phyloP scores from a whole-genome alignment of 2,329 filamentous ascomycete species.

The Aspergillus quadricinctus region DNA sequence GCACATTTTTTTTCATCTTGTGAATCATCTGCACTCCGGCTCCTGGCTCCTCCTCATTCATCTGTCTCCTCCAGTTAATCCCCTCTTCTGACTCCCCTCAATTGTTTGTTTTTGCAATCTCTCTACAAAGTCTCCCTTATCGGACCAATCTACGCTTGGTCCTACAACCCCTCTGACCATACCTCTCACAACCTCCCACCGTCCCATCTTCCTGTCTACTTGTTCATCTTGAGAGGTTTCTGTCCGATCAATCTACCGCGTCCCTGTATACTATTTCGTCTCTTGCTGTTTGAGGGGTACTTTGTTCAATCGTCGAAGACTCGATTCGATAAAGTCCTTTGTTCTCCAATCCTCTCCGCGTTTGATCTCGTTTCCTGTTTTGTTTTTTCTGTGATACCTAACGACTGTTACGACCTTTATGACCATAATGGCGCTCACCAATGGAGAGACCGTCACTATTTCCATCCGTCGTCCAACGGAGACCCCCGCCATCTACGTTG shows the following conservation, averaged over 20 bases:
- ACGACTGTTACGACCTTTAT: conserved; percentile 19
- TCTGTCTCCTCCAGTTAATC: conserved; percentile 2
- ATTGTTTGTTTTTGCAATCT: conserved; percentile 13
- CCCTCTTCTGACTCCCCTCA: conserved; percentile 4
- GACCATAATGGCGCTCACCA: conserved; percentile 17
- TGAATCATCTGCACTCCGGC: conserved; percentile 6
- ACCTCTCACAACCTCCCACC: conserved; percentile 7
- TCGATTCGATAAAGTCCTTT: conserved; percentile 9
- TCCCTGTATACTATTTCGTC: conserved; percentile 13
- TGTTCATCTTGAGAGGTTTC: conserved; percentile 12
- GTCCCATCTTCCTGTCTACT: conserved; percentile 12
- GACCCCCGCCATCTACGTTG: conserved; percentile 23
- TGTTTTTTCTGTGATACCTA: conserved; percentile 5
- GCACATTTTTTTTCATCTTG: conserved; percentile 14
- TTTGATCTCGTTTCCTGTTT: conserved; percentile 13
- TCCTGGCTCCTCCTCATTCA: conserved; percentile 9
- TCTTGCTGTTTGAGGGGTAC: background rate
- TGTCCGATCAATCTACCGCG: conserved; percentile 4
- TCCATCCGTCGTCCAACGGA: conserved; percentile 23
- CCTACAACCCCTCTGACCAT: conserved; percentile 4
- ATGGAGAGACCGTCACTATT: conserved; percentile 23
- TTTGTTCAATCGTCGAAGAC: background rate
- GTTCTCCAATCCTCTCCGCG: conserved; percentile 7
- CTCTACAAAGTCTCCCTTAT: conserved; percentile 6
- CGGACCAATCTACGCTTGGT: conserved; percentile 5